Base-by-base conservation (phyloP, 768 basidiomycete species). In the Boletus insuetus region DNA sequence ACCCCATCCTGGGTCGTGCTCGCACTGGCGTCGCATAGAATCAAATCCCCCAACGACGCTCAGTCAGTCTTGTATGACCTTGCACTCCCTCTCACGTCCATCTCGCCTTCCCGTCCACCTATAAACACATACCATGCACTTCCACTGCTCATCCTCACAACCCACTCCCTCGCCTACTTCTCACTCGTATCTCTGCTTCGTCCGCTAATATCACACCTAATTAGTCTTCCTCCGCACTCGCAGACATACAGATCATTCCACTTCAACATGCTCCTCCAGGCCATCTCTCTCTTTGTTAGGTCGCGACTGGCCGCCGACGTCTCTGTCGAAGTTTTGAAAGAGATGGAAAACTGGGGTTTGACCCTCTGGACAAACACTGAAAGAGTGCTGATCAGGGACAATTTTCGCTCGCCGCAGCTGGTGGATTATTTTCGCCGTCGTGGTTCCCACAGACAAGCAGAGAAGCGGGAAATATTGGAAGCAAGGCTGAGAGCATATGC, bases 1-100 rank as follows among this genome's bases (percentile, higher is more conserved):
- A 54, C 73, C 13, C 85, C 86, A 0, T 58, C 75, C 0, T 88
- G 85, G 85, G 69, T 85, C n/a, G 64, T 79, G 12, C 67, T 87
- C 31, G 75, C 77, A 43, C 71, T 86, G 40, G 68, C 79, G 16
- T 69, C 65, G 4, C 76, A 75, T 67, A 80, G 77, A 64, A 73
- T 84, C 12, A 70, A 64, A n/a, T 77, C 79, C 0, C 65, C 75
- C 2, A 53, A 53, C 16, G 77, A 86, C 22, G 84, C 82, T 0
- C 66, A 70, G 19, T 73, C 74, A 0, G 71, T 74, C 1, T 60
- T 81, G 34, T 60, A 78, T 39, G 74, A 77, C 48, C 66, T 87
- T 22, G 72, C 78, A 4, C 68, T 76, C 55, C 54, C 71, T 2
- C 71, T 83, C 44, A 64, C 81, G 9, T 56, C 70, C 12, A 22